Base-by-base conservation (phyloP, 2,329 filamentous ascomycete genomes). In the Alternaria dauci region DNA sequence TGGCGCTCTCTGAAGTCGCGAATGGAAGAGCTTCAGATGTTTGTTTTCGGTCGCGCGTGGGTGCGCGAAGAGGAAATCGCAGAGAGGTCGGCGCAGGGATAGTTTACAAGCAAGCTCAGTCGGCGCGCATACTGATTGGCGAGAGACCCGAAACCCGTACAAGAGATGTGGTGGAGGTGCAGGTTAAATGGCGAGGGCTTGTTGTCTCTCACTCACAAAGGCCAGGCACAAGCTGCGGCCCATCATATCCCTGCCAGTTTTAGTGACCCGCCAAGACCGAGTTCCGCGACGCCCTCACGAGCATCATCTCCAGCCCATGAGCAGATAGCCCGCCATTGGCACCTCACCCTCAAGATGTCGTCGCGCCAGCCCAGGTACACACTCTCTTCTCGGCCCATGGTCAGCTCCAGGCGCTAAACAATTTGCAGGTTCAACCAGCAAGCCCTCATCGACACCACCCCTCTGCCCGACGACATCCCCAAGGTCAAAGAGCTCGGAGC, bases 391-490 rank as follows among this genome's bases (percentile, higher is more conserved):
- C 38, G 52, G 54, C 43, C 65, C 52, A 67, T 28, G 9, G 8
- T 18, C 8, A 50, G 43, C 34, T 58, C 41, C n/a, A 30, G 36
- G 48, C 55, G 62, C 75, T 76, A 64, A 76, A 23, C 64, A 65
- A 39, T 9, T 39, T 47, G 25, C 81, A 98, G 95, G 81, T 98
- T 98, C 90, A 93, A 93, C 84, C 92, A 97, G 84, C 86, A 93
- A 79, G 86, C 91, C 84, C 91, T 98, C 82, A 88, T 95, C 85
- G 95, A 99, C 86, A 95, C 92, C 77, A 97, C 95, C 71, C 94
- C 95, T 76, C 91, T 99, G 76, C 95, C 95, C 69, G 89, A 92
- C 78, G 86, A 90, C 76, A 93, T 99, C 81, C 95, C 95, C 75
- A 89, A 92, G 78, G 95, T 99, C 80, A 87, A 92, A 81, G 95